Conservation (phyloP, 1,139 yeast genomes). For the Candida frijolesensis region DNA sequence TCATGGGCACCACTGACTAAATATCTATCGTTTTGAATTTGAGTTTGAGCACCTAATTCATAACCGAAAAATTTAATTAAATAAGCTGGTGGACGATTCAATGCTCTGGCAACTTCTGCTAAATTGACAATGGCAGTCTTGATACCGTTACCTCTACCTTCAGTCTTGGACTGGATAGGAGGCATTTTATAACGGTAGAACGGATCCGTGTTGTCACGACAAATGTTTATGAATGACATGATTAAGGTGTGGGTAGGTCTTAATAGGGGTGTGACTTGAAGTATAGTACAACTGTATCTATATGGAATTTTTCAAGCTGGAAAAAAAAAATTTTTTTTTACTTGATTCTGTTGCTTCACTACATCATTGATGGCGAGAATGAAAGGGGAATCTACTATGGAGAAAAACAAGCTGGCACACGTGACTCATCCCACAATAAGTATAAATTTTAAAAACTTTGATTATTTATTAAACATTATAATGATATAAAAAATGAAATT, state of each 20-base stretch:
- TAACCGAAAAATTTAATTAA: conserved; percentile 93
- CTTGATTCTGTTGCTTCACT: background rate
- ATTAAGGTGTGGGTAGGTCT: background rate
- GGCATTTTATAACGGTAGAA: conserved; percentile 99
- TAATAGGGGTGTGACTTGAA: background rate
- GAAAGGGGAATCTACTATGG: background rate
- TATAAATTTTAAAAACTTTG: background rate
- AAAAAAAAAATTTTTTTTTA: conserved; percentile 1
- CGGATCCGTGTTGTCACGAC: conserved; percentile 97
- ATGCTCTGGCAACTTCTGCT: conserved; percentile 91
- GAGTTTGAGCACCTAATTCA: conserved; percentile 96
- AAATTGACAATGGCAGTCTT: conserved; percentile 92
- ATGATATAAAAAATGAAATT: background rate
- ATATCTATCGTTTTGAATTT: conserved; percentile 75
- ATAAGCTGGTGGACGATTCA: conserved; percentile 90
- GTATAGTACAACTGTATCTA: background rate
- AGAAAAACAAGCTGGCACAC: background rate
- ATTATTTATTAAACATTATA: conserved; percentile 4
- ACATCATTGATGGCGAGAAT: background rate
- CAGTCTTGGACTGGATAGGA: conserved; percentile 93
- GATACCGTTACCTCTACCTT: conserved; percentile 99
- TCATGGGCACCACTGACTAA: conserved; percentile 96
- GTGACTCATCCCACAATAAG: background rate
- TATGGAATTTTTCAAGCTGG: background rate
- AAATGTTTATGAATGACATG: conserved; percentile 90